phyloP scores from a whole-genome alignment of 2,329 filamentous ascomycete species.

The Fusarium buxicola region DNA sequence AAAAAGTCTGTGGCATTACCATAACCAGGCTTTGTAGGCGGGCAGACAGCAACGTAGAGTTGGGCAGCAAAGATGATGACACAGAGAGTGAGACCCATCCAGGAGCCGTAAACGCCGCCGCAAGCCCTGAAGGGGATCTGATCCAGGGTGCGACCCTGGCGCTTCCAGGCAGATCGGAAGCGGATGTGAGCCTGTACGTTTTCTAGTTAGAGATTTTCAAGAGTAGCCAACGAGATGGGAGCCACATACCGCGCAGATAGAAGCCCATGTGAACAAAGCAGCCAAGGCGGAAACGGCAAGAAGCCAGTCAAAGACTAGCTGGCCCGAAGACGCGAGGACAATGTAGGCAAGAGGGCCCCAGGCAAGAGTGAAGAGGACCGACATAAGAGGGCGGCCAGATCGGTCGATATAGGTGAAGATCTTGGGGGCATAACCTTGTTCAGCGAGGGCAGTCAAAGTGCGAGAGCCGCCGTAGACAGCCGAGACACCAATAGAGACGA shows the following conservation, averaged over 20 bases:
- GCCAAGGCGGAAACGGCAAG: conserved; percentile 72
- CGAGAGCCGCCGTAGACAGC: conserved; percentile 67
- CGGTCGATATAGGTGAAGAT: conserved; percentile 66
- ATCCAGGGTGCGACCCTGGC: conserved; percentile 69
- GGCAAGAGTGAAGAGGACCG: conserved; percentile 58
- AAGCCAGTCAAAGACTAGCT: conserved; percentile 71
- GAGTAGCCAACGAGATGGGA: fast-evolving
- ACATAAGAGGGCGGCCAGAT: conserved; percentile 62
- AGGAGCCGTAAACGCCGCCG: conserved; percentile 72
- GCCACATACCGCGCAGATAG: conserved; percentile 65
- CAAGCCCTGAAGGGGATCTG: conserved; percentile 72
- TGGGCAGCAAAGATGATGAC: conserved; percentile 64
- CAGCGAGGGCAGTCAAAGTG: conserved; percentile 65
- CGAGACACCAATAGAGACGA: conserved; percentile 66
- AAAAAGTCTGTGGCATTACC: conserved; percentile 64
- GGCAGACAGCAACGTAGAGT: conserved; percentile 62
- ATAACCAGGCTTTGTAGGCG: conserved; percentile 46
- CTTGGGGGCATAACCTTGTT: conserved; percentile 67
- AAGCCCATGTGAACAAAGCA: conserved; percentile 74
- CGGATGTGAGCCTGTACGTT: conserved; percentile 63
- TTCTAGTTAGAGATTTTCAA: neutral
- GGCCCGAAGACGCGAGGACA: conserved; percentile 58
- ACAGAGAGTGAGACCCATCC: conserved; percentile 68
- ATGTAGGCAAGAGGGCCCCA: conserved; percentile 63
- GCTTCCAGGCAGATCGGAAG: conserved; percentile 71